Evolutionary conservation across 2,329 filamentous ascomycete genomes (phyloP).

Genomic region (Alternaria hordeiaustralica): DNA sequence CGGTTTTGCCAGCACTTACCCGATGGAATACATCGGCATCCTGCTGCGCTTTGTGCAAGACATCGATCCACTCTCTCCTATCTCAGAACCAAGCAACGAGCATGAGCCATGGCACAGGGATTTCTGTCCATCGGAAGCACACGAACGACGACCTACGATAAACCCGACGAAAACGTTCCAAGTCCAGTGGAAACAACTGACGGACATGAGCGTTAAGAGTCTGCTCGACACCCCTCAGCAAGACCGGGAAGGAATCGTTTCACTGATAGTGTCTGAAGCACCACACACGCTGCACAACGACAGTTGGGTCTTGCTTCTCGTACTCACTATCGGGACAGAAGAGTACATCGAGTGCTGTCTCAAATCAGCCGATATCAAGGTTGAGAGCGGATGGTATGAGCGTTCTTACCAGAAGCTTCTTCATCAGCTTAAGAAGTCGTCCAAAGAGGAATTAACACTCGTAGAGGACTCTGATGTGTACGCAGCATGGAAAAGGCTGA

Average conservation of each 20-base stretch:
- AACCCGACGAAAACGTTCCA: too few relatives aligned
- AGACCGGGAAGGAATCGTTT: not conserved
- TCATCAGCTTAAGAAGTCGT: not conserved
- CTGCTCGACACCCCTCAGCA: not conserved
- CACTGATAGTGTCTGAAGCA: not conserved
- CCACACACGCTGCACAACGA: not conserved
- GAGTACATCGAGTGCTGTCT: not conserved
- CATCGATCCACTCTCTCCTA: not conserved
- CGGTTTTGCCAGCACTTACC: too few relatives aligned
- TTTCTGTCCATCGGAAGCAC: not conserved
- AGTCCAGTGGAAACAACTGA: too few relatives aligned
- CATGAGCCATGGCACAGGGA: not conserved
- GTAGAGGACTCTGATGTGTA: not conserved
- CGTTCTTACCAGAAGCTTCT: not conserved
- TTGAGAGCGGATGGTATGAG: not conserved
- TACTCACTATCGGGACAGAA: not conserved
- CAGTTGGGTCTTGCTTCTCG: not conserved
- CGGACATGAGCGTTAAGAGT: not conserved
- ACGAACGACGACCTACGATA: too few relatives aligned
- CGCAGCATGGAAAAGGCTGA: not conserved
- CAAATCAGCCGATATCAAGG: not conserved
- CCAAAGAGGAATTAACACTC: not conserved
- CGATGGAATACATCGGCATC: not conserved
- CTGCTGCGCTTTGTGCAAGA: not conserved
- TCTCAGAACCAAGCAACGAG: not conserved